Evolutionary conservation across 257 asterid species (phyloP).

Genomic region (Solanum acaule): DNA sequence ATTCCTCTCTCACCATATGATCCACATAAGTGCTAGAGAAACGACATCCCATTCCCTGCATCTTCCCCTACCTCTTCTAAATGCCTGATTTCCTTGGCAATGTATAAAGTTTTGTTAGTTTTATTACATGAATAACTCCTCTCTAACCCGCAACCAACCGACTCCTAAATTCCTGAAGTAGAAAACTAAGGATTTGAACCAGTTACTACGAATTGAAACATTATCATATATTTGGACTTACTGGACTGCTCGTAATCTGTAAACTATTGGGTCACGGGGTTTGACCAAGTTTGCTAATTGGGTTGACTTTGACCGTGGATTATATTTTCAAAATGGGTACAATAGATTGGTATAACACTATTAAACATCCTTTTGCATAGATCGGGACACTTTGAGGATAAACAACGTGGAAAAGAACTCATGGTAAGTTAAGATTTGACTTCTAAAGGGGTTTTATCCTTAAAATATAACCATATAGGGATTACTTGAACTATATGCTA

Average conservation of each 20-base stretch:
- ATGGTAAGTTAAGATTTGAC: not conserved
- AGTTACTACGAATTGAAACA: not conserved
- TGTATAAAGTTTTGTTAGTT: not conserved
- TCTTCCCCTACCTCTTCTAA: not conserved
- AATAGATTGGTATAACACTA: not conserved
- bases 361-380: not conserved
- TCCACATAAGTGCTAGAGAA: not conserved
- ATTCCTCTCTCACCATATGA: not conserved
- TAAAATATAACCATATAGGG: not conserved
- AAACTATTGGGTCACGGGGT: not conserved
- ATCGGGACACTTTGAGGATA: not conserved
- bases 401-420: not conserved
- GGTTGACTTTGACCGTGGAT: not conserved
- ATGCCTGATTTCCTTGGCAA: not conserved
- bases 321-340: not conserved
- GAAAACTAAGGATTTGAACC: not conserved
- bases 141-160: not conserved
- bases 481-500: not conserved
- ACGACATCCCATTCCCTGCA: not conserved
- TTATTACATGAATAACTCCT: not conserved
- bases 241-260: not conserved
- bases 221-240: not conserved
- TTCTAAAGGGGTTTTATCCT: not conserved
- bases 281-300: not conserved
- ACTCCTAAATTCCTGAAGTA: not conserved